These are phyloP conservation scores for Thamnidium elegans DNA, from an alignment of 192 early-diverging fungal genomes.

Conservation along the genomic window DNA sequence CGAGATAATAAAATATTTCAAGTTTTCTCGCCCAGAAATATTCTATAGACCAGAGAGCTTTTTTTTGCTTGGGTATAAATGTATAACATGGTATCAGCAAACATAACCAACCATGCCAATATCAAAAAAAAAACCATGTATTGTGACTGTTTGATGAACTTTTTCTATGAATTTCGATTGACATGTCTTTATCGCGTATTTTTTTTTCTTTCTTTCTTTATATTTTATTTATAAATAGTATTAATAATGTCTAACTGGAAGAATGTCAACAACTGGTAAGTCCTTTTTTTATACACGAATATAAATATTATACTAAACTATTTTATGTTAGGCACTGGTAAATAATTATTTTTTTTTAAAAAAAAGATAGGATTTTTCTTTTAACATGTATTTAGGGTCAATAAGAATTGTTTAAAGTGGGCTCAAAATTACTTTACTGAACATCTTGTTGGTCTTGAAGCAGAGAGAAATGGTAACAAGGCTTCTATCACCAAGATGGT, in stretches of 20 bases:
- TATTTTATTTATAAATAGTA: constrained; percentile 1
- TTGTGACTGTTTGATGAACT: neutral
- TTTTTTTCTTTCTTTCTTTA: constrained; percentile 17
- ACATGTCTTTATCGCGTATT: neutral
- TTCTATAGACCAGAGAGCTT: too few relatives aligned
- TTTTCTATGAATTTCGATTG: constrained; percentile 4
- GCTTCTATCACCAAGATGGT: constrained; percentile 59
- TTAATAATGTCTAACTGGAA: constrained; percentile 66
- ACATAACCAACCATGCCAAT: too few relatives aligned
- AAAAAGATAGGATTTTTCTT: neutral
- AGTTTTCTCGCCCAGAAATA: too few relatives aligned
- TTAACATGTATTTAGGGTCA: constrained; percentile 59
- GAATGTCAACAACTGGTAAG: constrained; percentile 66
- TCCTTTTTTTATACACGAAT: neutral
- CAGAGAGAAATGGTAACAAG: constrained; percentile 52
- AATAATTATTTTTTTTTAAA: constrained; percentile 1
- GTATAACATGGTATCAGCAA: too few relatives aligned
- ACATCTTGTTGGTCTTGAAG: constrained; percentile 54
- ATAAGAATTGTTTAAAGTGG: constrained; percentile 93
- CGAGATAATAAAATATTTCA: too few relatives aligned
- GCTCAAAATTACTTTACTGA: constrained; percentile 78
- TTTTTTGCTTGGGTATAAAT: too few relatives aligned
- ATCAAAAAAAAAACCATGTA: too few relatives aligned
- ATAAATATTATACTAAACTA: too few relatives aligned
- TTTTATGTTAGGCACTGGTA: constrained; percentile 50